Conservation (phyloP, 371 early-diverging fungal species). For the Vairimorpha necatrix region DNA sequence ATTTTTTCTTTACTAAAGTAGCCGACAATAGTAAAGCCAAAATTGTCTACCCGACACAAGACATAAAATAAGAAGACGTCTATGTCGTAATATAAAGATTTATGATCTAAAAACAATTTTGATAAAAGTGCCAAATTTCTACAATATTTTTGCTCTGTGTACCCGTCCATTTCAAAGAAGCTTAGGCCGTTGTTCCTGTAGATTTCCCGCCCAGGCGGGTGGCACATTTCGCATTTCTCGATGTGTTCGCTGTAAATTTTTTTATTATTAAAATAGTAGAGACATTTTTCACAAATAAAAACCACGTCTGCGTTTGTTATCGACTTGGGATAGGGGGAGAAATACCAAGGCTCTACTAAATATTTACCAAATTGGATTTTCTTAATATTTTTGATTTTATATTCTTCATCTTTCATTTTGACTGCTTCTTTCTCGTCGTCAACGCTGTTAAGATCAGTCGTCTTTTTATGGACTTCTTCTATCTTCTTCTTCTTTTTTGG, state of each 20-base stretch:
- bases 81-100: conserved; percentile 96
- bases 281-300: conserved; percentile 90
- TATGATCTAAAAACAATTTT: conserved; percentile 97
- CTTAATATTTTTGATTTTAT: conserved; percentile 67
- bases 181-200: conserved; percentile 80
- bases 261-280: conserved; percentile 79
- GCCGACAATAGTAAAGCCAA: conserved; percentile 83
- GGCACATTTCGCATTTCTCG: conserved; percentile 72
- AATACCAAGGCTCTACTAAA: conserved; percentile 86
- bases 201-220: conserved; percentile 96
- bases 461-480: conserved; percentile 15
- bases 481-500: conserved; percentile 66
- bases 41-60: conserved; percentile 69
- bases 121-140: conserved; percentile 89
- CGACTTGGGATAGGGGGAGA: conserved; percentile 92
- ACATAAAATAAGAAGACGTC: conserved; percentile 96
- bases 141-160: conserved; percentile 80
- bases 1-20: conserved; percentile 98
- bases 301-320: conserved; percentile 73
- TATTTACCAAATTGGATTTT: conserved; percentile 74
- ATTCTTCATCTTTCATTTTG: conserved; percentile 54
- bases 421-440: conserved; percentile 33
- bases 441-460: neutral
- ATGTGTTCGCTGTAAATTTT: conserved; percentile 68
- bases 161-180: conserved; percentile 84